Base-by-base conservation (phyloP, 768 basidiomycete species). In the Lentinula guzmanii region DNA sequence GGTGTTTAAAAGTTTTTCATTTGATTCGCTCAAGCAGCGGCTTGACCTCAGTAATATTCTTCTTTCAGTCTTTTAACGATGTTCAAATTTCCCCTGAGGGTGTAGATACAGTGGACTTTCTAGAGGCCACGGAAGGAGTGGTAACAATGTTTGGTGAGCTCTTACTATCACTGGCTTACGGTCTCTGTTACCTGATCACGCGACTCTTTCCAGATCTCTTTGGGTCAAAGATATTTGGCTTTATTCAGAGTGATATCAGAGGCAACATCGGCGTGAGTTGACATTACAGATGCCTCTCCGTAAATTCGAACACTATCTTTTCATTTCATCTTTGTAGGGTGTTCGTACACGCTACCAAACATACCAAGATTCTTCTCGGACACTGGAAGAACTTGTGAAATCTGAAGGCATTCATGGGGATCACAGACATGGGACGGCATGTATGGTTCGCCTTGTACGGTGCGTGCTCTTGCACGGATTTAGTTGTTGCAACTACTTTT, bases 121-220 rank as follows among this genome's bases (percentile, higher is more conserved):
- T 94, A 51, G 88, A 92, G 69, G 95, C 95, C 0, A 86, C 93
- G 18, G 93, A 96, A 72, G 95, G 92, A 16, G 80, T 98, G 31
- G 78, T 89, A 15, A 76, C 82, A 58, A 76, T 91, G 76, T 90
- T 90, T 69, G 87, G 89, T 87, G 64, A 61, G 82, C 61, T 62
- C 45, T 60, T 63, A 54, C 57, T 57, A 46, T 41, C 46, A 62
- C 37, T 46, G 54, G 24, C 51, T 52, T 66, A 60, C 58, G 58
- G 50, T 51, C 58, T 34, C 21, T 31, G 2, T 43, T 42, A 10
- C 55, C 9, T 50, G 18, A 28, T 4, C 3, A 28, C 28, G 28
- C 28, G 28, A 3, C 28, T 28, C 28, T 28, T 3, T 28, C 28
- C 28, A 28, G 89, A 90, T 72, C 76, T 90, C 21, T 73, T 90